Conservation (phyloP, 164 flowering plant genomes). For the Tetracentron sinense region DNA sequence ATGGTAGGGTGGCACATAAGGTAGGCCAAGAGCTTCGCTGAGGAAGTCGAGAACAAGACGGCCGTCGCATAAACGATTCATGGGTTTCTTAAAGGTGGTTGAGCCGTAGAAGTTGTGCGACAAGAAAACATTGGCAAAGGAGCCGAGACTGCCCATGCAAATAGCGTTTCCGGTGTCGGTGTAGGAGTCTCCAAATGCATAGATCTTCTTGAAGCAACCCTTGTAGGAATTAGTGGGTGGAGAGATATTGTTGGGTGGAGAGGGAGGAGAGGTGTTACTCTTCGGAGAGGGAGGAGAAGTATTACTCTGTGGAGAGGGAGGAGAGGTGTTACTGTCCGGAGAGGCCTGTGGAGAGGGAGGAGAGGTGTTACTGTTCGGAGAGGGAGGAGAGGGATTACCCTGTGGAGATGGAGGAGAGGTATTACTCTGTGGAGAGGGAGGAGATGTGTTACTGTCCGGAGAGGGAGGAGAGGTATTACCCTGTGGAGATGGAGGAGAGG, state of each 20-base stretch:
- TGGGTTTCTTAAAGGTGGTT: slow-evolving; percentile 45
- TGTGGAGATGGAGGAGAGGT: too few species aligned
- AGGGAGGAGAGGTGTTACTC: too few species aligned
- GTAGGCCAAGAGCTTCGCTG: slow-evolving; percentile 31
- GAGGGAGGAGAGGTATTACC: too few species aligned
- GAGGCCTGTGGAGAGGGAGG: too few species aligned
- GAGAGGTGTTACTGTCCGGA: too few species aligned
- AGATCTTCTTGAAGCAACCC: slow-evolving; percentile 5
- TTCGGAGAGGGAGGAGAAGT: too few species aligned
- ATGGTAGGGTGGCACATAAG: slow-evolving; percentile 41
- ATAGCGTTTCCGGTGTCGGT: slow-evolving; percentile 17
- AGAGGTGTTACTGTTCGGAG: too few species aligned
- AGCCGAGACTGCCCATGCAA: background rate
- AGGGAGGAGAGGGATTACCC: too few species aligned
- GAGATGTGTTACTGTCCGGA: too few species aligned
- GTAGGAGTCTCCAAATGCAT: slow-evolving; percentile 15
- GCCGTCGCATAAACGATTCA: slow-evolving; percentile 56
- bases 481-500: too few species aligned
- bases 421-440: too few species aligned
- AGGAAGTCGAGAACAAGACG: slow-evolving; percentile 55
- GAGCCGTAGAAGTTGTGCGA: slow-evolving; percentile 43
- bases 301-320: too few species aligned
- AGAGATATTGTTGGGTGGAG: background rate
- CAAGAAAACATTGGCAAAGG: background rate
- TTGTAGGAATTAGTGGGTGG: background rate